Evolutionary conservation across 352 stramenopile species (phyloP), one percentile per base, ranked within the genome.

Genomic region (Phytophthora meadii): DNA sequence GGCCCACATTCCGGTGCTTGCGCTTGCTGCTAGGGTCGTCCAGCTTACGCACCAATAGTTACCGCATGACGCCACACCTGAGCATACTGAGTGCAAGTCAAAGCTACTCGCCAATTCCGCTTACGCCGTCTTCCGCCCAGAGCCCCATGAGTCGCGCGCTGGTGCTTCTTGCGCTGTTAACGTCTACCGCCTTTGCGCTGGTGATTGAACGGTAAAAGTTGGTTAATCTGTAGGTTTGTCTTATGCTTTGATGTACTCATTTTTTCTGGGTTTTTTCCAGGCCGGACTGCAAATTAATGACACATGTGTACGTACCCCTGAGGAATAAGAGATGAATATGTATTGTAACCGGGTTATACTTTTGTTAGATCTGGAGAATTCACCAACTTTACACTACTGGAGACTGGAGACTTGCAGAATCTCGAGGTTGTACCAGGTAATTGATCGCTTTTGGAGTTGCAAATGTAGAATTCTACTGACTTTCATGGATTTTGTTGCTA

Each of bases 291-390:
- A 54, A 68, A 19, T 60, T 84, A 45, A 69, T 90, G 72, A 90
- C 82, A 5, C 84, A 92, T 65, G 82, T 93, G 79, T 90, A 83
- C 66, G 81, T 76, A 34, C 50, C 19, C 19, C 25, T 15, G 50
- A 5, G 37, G 14, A 17, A 14, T 45, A 28, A 40, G 15, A 28
- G 14, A n/a, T 4, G 8, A 36, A 54, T 27, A 42, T 40, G 8
- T 3, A 10, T 27, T 41, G n/a, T 56, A 34, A 63, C 37, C 15
- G 39, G 56, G 24, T 57, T 57, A 55, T 8, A 24, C 25, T 46
- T 46, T 0, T 37, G n/a, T 40, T 46, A 91, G 82, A 5, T 90
- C 84, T 0, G 79, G 82, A 22, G 84, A 93, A 60, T 93, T 93
- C 57, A 92, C 84, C 12, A 88, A 91, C 68, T 49, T 68, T 8